Evolutionary conservation across 148 eudicot genomes (phyloP).

Genomic region (Chenopodium suecicum): DNA sequence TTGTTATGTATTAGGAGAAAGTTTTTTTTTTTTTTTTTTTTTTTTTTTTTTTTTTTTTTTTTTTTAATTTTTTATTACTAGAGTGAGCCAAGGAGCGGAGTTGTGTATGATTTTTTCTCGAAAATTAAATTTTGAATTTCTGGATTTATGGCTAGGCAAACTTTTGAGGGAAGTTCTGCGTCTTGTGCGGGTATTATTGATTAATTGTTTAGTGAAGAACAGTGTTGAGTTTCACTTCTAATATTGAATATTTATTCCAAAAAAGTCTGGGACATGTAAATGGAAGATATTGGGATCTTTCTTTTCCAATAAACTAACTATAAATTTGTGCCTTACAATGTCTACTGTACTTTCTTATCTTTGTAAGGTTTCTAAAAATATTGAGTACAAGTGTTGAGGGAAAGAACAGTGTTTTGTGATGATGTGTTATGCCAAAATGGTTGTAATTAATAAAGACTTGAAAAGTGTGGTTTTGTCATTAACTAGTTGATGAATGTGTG

Average conservation of each 20-base stretch:
- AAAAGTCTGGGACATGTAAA: neutral
- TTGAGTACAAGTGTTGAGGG: too few relatives aligned
- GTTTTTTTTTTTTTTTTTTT: too few relatives aligned
- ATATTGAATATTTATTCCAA: too few relatives aligned
- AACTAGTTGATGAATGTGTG: neutral
- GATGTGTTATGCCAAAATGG: too few relatives aligned
- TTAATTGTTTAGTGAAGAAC: too few relatives aligned
- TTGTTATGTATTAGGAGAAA: neutral
- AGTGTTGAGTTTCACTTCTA: neutral
- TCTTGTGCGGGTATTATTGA: too few relatives aligned
- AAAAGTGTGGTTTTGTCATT: neutral
- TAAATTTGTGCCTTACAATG: neutral
- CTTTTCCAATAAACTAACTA: neutral
- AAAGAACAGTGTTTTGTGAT: too few relatives aligned
- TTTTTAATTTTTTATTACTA: neutral
- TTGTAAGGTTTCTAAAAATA: neutral
- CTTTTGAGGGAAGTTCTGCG: neutral
- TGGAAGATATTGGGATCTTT: neutral
- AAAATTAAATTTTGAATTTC: neutral
- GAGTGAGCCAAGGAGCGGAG: neutral
- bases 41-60: neutral
- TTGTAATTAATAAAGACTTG: too few relatives aligned
- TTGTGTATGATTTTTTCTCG: neutral
- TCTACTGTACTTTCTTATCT: too few relatives aligned
- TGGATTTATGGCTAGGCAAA: neutral